Evolutionary conservation across 805 yeast genomes (phyloP), one percentile per base, ranked within the genome.

Genomic region (Sugiyamaella valdiviana): DNA sequence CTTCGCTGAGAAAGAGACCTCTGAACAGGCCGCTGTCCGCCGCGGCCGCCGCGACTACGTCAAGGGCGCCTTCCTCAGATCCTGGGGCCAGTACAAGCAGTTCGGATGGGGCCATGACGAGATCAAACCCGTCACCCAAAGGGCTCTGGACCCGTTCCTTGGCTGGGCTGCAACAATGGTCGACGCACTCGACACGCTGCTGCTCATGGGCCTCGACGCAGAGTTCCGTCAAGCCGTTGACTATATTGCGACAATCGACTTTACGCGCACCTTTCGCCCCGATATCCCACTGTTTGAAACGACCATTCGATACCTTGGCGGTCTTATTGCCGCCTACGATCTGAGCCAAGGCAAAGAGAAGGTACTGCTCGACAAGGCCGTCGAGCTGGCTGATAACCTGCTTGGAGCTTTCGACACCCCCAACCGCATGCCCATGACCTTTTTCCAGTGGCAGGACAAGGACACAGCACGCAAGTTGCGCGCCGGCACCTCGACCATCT

Each of bases 321-420:
- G 83, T 0, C 59, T 79, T 6, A 46, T 79, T 7, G 64, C 78
- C 1, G 79, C 77, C 0, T 78, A 74, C 52, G 82, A 79, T 40
- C 57, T 79, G 29, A 70, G 79, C 0, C 67, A 66, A 1, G 53
- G 48, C 6, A 52, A 54, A 22, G 61, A 67, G 32, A 49, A 60
- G 35, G 49, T 69, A 0, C 62, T 71, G 14, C 57, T 75, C 6
- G 54, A 53, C 1, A 68, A 71, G 51, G 77, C 80, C 1, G 63
- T 63, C 21, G 72, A 74, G 22, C 57, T 78, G 14, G 82, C 74
- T 1, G 74, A 75, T 43, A 65, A 77, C 46, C 59, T 78, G 29
- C 55, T 79, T 55, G 75, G 77, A 19, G 73, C 82, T 0, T 79
- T 77, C 55, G 83, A 79, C 53, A 78, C 83, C 0, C 82, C 82